Evolutionary conservation across 345 rosid species (phyloP).

Genomic region (Lenwebbia sp.): DNA sequence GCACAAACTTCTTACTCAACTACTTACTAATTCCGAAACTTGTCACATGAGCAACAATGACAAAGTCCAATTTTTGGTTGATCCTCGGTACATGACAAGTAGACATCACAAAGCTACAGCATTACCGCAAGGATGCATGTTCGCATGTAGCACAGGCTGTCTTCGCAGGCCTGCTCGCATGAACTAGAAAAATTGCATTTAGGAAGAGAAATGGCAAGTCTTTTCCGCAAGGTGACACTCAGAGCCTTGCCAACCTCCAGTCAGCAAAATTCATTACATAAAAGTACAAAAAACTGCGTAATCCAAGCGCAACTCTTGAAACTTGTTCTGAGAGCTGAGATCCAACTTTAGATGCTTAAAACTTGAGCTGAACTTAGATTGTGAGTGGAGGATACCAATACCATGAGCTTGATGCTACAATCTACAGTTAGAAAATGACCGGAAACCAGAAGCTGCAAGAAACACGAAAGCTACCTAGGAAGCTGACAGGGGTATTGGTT

Average conservation of each 20-base stretch:
- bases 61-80: neutral
- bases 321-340: neutral
- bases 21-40: neutral
- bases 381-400: neutral
- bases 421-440: neutral
- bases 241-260: neutral
- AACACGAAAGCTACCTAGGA: slow-evolving; percentile 7
- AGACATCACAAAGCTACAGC: neutral
- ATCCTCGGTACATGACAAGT: neutral
- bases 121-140: neutral
- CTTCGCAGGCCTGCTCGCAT: neutral
- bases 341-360: neutral
- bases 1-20: neutral
- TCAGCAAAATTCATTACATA: neutral
- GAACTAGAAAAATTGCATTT: neutral
- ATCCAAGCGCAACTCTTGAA: neutral
- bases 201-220: neutral
- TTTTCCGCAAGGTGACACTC: neutral
- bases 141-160: neutral
- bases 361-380: neutral
- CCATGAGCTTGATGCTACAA: neutral
- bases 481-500: slow-evolving; percentile 54
- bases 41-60: neutral
- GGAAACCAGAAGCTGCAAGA: neutral
- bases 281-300: neutral